Conservation (phyloP, 441 rosid genomes). For the Populus hybrid region DNA sequence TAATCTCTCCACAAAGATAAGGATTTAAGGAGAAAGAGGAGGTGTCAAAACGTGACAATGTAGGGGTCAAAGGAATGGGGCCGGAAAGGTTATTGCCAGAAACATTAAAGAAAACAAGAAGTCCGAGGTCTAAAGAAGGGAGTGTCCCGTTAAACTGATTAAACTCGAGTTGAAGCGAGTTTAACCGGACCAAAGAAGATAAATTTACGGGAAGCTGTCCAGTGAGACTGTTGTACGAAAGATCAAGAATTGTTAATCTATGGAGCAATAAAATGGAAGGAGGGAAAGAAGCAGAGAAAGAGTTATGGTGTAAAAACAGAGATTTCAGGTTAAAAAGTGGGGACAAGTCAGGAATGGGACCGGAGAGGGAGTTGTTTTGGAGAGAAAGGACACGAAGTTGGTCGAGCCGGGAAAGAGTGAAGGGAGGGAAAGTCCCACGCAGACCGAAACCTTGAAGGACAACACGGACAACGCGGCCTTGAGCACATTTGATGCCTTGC, state of each 20-base stretch:
- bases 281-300: conserved; percentile 59
- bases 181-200: conserved; percentile 43
- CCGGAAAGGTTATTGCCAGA: conserved; percentile 76
- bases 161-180: conserved; percentile 51
- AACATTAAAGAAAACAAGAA: conserved; percentile 50
- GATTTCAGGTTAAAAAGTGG: conserved; percentile 55
- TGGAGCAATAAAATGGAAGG: conserved; percentile 49
- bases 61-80: conserved; percentile 54
- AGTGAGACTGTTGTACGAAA: conserved; percentile 48
- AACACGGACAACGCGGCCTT: conserved; percentile 71
- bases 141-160: conserved; percentile 57
- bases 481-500: conserved; percentile 78
- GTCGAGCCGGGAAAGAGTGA: conserved; percentile 66
- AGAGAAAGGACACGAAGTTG: conserved; percentile 79
- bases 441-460: conserved; percentile 43
- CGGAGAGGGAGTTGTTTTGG: conserved; percentile 69
- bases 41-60: conserved; percentile 49
- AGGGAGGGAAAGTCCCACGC: conserved; percentile 52
- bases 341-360: conserved; percentile 77
- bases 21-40: conserved; percentile 60
- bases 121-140: conserved; percentile 65
- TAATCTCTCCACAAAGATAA: conserved; percentile 70
- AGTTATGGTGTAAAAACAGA: conserved; percentile 44
- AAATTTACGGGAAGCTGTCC: conserved; percentile 58
- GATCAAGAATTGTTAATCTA: conserved; percentile 54